These are phyloP conservation scores for Ulmus americana DNA, from an alignment of 331 rosid species.

Conservation along the genomic window DNA sequence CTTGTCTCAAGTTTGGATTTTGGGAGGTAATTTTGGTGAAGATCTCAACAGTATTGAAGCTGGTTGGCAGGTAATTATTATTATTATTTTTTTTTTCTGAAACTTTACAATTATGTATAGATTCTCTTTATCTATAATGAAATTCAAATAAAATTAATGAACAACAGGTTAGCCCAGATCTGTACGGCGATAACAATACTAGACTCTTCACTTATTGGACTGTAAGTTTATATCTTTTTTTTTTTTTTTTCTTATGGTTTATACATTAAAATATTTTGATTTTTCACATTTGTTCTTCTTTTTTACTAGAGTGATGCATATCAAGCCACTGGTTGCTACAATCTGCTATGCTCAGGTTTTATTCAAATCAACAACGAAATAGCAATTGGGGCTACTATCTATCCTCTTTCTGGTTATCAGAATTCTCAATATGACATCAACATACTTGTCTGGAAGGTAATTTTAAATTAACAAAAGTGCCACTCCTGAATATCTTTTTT, in stretches of 20 bases:
- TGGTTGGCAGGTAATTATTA: conserved; percentile 97
- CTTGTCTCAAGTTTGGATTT: conserved; percentile 87
- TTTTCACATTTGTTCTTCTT: neutral
- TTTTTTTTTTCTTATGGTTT: neutral
- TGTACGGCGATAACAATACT: conserved; percentile 91
- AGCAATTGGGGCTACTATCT: conserved; percentile 96
- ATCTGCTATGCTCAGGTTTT: conserved; percentile 94
- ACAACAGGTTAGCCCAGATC: conserved; percentile 91
- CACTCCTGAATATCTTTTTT: too few relatives aligned
- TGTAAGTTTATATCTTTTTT: conserved; percentile 23
- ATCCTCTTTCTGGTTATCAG: conserved; percentile 60
- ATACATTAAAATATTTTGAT: neutral
- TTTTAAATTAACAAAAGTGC: conserved; percentile 5
- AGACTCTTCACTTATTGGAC: conserved; percentile 98
- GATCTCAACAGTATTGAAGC: conserved; percentile 99
- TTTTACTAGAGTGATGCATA: conserved; percentile 82
- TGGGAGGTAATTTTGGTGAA: conserved; percentile 95
- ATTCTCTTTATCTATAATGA: too few relatives aligned
- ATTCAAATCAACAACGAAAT: conserved; percentile 81
- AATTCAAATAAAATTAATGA: neutral
- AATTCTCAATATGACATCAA: conserved; percentile 79
- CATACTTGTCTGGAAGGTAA: conserved; percentile 97
- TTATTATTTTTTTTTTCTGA: neutral
- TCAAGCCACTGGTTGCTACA: conserved; percentile 99
- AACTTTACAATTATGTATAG: neutral